Evolutionary conservation across 106 monocot species (phyloP), one percentile per base, ranked within the genome.

Genomic region (Cymbidium sinense): DNA sequence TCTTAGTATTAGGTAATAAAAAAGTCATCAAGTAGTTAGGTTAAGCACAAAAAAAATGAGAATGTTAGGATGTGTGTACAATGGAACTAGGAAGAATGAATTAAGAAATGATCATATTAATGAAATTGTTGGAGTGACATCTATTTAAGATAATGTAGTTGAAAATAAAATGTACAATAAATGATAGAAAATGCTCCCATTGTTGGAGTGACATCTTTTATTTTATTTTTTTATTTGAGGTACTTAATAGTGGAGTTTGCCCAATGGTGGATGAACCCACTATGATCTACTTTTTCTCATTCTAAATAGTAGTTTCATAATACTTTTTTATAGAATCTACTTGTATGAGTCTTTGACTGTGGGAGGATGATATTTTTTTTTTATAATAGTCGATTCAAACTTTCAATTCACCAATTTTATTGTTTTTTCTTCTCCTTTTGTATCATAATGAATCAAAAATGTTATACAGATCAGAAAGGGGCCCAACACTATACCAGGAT

Each of bases 401-500:
- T 33, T 34, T 69, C 28, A 15, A 31, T 33, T 34, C 25, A 69
- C 34, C 29, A 69, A 71, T 71, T 39, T 37, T 71, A 39, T 71
- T 39, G 1, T 35, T 4, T 65, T 36, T 51, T 12, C 7, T 28
- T 10, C 25, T 21, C 35, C 0, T 50, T 79, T 61, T n/a, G 25
- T n/a, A 73, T 58, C 7, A 20, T 77, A 37, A 64, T 75, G 35
- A 50, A 50, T 29, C 54, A 29, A 41, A 75, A 33, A 69, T 77
- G 28, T 21, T 70, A 82, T 30, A 20, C 84, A 95, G 95, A 74
- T 79, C 80, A 61, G 86, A 87, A 29, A 88, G 77, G 71, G 88
- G 82, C 74, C 82, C 90, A 15, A 36, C 77, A 33, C 67, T 64
- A 76, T 94, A 92, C 73, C 80, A 79, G 47, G 94, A 92, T 79